phyloP scores from a whole-genome alignment of 1,284 basidiomycete genomes.

The Apiotrichum laibachii region DNA sequence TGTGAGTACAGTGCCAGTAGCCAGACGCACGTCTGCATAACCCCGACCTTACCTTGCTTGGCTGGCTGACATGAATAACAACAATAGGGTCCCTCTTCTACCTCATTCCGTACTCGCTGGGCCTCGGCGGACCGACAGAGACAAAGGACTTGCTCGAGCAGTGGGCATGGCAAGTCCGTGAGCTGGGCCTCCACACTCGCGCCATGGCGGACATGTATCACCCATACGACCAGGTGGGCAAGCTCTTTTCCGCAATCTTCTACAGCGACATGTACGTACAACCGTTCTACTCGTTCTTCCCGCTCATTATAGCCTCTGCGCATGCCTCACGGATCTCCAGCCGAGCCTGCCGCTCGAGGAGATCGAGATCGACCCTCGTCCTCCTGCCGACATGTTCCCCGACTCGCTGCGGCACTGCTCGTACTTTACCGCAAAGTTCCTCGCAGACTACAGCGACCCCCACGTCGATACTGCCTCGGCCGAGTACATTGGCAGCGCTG shows the following conservation, averaged over 20 bases:
- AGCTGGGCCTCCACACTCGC: conserved; percentile 26
- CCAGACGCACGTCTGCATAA: neutral
- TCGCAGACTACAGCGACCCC: conserved; percentile 25
- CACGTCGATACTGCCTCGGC: conserved; percentile 22
- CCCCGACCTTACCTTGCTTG: neutral
- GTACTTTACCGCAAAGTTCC: conserved; percentile 17
- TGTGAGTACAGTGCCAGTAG: conserved; percentile 11
- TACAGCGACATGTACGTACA: conserved; percentile 31
- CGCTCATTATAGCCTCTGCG: conserved; percentile 20
- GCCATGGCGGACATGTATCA: conserved; percentile 26
- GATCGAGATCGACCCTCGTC: conserved; percentile 26
- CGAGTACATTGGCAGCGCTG: conserved; percentile 20
- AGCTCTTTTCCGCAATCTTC: conserved; percentile 25
- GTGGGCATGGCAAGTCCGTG: conserved; percentile 31
- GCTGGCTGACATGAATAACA: too few relatives aligned
- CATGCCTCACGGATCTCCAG: conserved; percentile 23
- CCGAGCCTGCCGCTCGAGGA: conserved; percentile 25
- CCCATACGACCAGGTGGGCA: conserved; percentile 23
- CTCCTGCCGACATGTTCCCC: conserved; percentile 14
- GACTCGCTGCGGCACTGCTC: conserved; percentile 17
- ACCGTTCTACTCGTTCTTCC: too few relatives aligned
- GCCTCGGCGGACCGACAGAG: conserved; percentile 25
- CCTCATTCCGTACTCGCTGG: conserved; percentile 24
- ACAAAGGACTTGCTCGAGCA: conserved; percentile 23
- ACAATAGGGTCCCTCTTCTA: conserved; percentile 26